These are phyloP conservation scores for Scytalidium lignicola DNA, from an alignment of 2,329 filamentous ascomycete species.

Conservation along the genomic window DNA sequence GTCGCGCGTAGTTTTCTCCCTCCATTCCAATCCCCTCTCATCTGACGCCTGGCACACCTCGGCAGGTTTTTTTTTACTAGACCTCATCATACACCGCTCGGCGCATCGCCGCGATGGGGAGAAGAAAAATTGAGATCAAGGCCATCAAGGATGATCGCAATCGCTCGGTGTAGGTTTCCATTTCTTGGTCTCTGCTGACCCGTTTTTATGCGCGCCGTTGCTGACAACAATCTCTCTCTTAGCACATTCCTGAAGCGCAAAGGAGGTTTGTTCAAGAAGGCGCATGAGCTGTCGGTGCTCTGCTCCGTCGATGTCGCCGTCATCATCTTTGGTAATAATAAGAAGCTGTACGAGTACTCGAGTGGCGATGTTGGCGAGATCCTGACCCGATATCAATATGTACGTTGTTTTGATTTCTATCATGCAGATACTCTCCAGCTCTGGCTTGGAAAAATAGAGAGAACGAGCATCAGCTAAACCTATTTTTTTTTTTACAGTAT, in stretches of 20 bases:
- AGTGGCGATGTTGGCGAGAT: constrained; percentile 91
- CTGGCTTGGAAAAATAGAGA: too few relatives aligned
- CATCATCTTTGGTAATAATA: constrained; percentile 98
- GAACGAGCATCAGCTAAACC: constrained; percentile 13
- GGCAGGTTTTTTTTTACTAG: background rate
- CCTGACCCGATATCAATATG: constrained; percentile 83
- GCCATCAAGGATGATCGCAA: constrained; percentile 98
- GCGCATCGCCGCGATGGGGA: constrained; percentile 64
- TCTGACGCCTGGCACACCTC: too few relatives aligned
- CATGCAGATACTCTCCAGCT: too few relatives aligned
- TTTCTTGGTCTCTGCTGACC: background rate
- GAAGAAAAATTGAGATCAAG: constrained; percentile 99
- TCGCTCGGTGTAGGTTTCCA: constrained; percentile 78
- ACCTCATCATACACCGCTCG: constrained; percentile 6
- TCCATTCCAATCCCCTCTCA: background rate
- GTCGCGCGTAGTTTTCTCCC: background rate
- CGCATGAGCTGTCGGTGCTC: constrained; percentile 93
- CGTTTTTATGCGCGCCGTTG: background rate
- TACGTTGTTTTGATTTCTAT: too few relatives aligned
- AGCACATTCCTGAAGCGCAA: constrained; percentile 99
- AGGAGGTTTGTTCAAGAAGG: constrained; percentile 98
- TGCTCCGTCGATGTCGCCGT: constrained; percentile 98
- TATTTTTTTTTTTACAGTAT: constrained; percentile 53
- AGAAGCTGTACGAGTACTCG: constrained; percentile 98
- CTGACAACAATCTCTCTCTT: constrained; percentile 14